Conservation (phyloP, 352 stramenopile species). For the Pelagophyceae sp. region DNA sequence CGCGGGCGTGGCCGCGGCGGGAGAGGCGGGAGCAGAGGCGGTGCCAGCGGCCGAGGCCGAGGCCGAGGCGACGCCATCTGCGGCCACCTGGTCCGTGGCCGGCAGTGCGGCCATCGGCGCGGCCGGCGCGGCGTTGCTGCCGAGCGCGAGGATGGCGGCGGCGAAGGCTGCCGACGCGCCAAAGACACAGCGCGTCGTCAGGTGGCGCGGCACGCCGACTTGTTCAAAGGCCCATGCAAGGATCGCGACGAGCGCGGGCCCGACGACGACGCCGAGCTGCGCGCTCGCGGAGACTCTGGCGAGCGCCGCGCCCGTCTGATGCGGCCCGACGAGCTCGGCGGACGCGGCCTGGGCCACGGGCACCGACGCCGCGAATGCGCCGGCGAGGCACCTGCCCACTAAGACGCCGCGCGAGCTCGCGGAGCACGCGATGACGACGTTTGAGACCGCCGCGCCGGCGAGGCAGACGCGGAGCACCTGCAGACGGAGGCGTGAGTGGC, state of each 20-base stretch:
- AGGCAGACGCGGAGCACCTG: constrained; percentile 28
- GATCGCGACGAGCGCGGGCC: constrained; percentile 23
- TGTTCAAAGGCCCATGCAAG: constrained; percentile 23
- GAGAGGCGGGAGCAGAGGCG: too few relatives aligned
- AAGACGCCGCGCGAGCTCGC: constrained; percentile 20
- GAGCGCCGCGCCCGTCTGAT: constrained; percentile 2
- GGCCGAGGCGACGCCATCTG: too few relatives aligned
- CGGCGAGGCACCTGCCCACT: constrained; percentile 19
- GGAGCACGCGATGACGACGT: constrained; percentile 29
- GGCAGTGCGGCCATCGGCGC: too few relatives aligned
- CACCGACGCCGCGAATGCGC: constrained; percentile 32
- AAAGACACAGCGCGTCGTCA: constrained; percentile 30
- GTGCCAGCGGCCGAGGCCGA: too few relatives aligned
- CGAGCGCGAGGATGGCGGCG: constrained; percentile 24
- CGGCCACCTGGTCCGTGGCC: too few relatives aligned
- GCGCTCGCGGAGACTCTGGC: constrained; percentile 25
- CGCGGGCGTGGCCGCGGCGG: too few relatives aligned
- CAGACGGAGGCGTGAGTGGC: too few relatives aligned
- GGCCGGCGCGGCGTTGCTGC: constrained; percentile 20
- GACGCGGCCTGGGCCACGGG: constrained; percentile 30
- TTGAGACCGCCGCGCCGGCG: constrained; percentile 17
- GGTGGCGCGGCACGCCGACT: constrained; percentile 16
- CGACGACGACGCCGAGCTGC: constrained; percentile 31
- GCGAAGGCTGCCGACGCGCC: neutral
- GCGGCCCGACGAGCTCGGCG: constrained; percentile 23